These are phyloP conservation scores for Elongisporangium prolatum DNA, from an alignment of 352 stramenopile genomes.

Conservation along the genomic window DNA sequence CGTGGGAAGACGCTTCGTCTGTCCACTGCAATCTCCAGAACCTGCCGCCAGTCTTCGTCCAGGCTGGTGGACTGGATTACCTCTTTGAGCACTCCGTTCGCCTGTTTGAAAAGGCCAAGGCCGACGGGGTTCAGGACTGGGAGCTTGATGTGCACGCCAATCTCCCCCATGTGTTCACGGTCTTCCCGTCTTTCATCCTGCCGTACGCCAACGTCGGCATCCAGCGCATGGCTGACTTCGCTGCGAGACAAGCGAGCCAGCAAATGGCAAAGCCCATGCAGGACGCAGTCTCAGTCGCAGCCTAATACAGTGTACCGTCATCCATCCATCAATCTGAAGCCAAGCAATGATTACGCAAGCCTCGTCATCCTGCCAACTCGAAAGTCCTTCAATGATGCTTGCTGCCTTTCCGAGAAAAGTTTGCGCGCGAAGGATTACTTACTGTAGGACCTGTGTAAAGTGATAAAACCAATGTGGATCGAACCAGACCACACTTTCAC, in stretches of 20 bases:
- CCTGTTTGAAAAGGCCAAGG: constrained; percentile 27
- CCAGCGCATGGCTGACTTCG: constrained; percentile 25
- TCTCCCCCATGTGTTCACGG: constrained; percentile 34
- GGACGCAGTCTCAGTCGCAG: too few relatives aligned
- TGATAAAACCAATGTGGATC: too few relatives aligned
- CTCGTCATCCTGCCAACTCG: too few relatives aligned
- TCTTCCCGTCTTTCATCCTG: constrained; percentile 32
- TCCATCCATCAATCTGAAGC: too few relatives aligned
- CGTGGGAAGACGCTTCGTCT: constrained; percentile 32
- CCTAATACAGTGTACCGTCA: too few relatives aligned
- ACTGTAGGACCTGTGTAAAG: too few relatives aligned
- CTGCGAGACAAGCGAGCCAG: constrained; percentile 15
- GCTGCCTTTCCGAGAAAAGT: too few relatives aligned
- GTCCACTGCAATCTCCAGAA: constrained; percentile 36
- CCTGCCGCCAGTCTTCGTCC: constrained; percentile 38
- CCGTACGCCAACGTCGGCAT: constrained; percentile 29
- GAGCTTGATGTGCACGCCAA: constrained; percentile 34
- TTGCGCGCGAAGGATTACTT: too few relatives aligned
- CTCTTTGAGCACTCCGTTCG: constrained; percentile 28
- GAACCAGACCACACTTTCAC: too few relatives aligned
- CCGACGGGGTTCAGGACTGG: constrained; percentile 33
- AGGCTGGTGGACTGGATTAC: constrained; percentile 32
- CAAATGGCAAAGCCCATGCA: too few relatives aligned
- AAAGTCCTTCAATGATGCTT: too few relatives aligned
- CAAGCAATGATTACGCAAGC: too few relatives aligned